phyloP scores from a whole-genome alignment of 2,329 filamentous ascomycete species.

The Volutella citrinella region DNA sequence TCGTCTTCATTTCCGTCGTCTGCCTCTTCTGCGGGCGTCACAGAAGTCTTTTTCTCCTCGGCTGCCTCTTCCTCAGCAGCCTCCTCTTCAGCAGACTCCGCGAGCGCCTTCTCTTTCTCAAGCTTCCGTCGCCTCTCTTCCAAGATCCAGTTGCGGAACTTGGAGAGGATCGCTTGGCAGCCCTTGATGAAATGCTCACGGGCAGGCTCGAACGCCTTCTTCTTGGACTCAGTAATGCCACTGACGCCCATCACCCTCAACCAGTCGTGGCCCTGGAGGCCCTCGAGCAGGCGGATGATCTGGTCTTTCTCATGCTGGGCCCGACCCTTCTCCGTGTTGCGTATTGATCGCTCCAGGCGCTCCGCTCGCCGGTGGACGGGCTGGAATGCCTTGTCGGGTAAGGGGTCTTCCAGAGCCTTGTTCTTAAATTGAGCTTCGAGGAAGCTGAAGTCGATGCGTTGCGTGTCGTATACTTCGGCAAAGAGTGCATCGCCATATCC shows the following conservation, averaged over 20 bases:
- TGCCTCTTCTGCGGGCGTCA: slow-evolving; percentile 18
- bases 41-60: slow-evolving; percentile 25
- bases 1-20: slow-evolving; percentile 33
- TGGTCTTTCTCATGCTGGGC: slow-evolving; percentile 67
- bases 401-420: slow-evolving; percentile 47
- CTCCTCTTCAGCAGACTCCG: slow-evolving; percentile 31
- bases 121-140: slow-evolving; percentile 82
- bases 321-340: slow-evolving; percentile 62
- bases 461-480: slow-evolving; percentile 52
- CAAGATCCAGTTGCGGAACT: slow-evolving; percentile 83
- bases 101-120: slow-evolving; percentile 62
- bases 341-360: slow-evolving; percentile 58
- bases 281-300: slow-evolving; percentile 67
- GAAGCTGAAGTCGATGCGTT: slow-evolving; percentile 55
- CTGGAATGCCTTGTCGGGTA: slow-evolving; percentile 54
- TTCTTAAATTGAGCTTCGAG: slow-evolving; percentile 45
- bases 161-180: slow-evolving; percentile 77
- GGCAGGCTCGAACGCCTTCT: slow-evolving; percentile 83
- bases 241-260: slow-evolving; percentile 86
- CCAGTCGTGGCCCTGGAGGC: slow-evolving; percentile 90
- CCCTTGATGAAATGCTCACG: slow-evolving; percentile 81
- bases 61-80: too few species aligned
- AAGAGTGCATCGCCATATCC: slow-evolving; percentile 56
- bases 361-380: slow-evolving; percentile 57
- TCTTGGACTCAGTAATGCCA: slow-evolving; percentile 78